These are phyloP conservation scores for Fusarium decemcellulare DNA, from an alignment of 2,329 filamentous ascomycete species.

Conservation along the genomic window DNA sequence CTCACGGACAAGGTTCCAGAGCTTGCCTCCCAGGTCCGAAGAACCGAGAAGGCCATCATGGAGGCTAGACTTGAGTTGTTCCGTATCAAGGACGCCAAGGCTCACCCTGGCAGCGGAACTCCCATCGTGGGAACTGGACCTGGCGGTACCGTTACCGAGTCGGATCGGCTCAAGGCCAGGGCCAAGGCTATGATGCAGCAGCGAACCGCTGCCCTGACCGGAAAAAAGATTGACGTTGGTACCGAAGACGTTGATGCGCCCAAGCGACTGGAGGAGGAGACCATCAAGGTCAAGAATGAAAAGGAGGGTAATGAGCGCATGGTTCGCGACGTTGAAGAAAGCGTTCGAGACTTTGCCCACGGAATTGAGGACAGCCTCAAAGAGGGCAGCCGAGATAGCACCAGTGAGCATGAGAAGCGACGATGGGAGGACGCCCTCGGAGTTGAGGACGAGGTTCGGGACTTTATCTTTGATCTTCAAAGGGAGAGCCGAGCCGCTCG, in stretches of 20 bases:
- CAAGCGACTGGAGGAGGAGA: slow-evolving; percentile 91
- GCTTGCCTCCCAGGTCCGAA: slow-evolving; percentile 91
- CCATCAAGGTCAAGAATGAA: slow-evolving; percentile 82
- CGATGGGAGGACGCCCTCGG: slow-evolving; percentile 97
- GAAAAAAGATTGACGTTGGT: slow-evolving; percentile 79
- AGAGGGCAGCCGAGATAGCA: slow-evolving; percentile 80
- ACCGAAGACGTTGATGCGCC: slow-evolving; percentile 84
- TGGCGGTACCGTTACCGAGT: slow-evolving; percentile 90
- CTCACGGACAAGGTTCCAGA: slow-evolving; percentile 92
- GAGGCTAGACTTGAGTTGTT: slow-evolving; percentile 94
- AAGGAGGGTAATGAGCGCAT: slow-evolving; percentile 96
- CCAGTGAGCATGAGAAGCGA: slow-evolving; percentile 89
- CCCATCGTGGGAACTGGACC: slow-evolving; percentile 93
- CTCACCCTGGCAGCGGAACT: slow-evolving; percentile 84
- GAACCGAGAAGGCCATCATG: slow-evolving; percentile 91
- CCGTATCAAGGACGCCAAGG: slow-evolving; percentile 92
- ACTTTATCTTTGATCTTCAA: slow-evolving; percentile 98
- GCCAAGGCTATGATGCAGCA: slow-evolving; percentile 99
- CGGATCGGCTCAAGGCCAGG: slow-evolving; percentile 92
- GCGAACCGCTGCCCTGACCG: slow-evolving; percentile 90
- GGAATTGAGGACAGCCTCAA: slow-evolving; percentile 91
- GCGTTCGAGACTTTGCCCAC: slow-evolving; percentile 88
- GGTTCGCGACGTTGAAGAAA: slow-evolving; percentile 97
- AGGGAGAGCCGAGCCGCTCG: slow-evolving; percentile 85
- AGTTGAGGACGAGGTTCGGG: slow-evolving; percentile 95